Base-by-base conservation (phyloP, 2,329 filamentous ascomycete genomes). In the Balansia obtecta region DNA sequence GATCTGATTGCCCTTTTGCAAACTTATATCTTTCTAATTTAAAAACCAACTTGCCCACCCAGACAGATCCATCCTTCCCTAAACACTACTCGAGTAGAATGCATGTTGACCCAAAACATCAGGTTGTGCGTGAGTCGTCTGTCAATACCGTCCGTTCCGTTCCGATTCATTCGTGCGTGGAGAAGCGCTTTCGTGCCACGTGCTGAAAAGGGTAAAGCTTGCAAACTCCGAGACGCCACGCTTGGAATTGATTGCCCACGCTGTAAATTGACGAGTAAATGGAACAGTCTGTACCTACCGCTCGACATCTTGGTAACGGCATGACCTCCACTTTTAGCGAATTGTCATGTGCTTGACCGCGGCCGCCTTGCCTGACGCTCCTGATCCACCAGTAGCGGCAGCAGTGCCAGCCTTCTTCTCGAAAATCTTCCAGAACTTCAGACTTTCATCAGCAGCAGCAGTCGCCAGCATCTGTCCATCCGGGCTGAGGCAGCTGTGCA, bases 341-440 rank as follows among this genome's bases (percentile, higher is more conserved):
- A 91, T 91, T 44, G 90, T 96, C 86, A 95, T 95, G 69, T 91
- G 88, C 82, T 95, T 96, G 65, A 82, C 82, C 77, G 91, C 85
- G 62, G 87, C 82, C 50, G 86, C 88, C 73, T 91, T 91, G 68
- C 79, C 80, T 46, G 84, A 84, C 53, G 85, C 74, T 55, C 82
- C 82, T 52, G 83, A 77, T 58, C 79, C 76, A 53, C 80, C 77
- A 50, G 82, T 74, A 46, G 81, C 79, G 48, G 83, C 79, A 53
- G 79, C 73, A 52, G 79, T 74, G 50, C 88, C 89, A 16, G 90
- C 76, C 80, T 96, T 97, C 80, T 95, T 96, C 79, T 98, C 93
- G 64, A 98, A 98, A 60, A 98, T 79, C 82, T 98, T 98, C 93
- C 93, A 98, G 78, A 98, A 98, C 75, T 98, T 98, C 68, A 98